Base-by-base conservation (phyloP, 331 rosid genomes). In the Phaseolus coccineus region DNA sequence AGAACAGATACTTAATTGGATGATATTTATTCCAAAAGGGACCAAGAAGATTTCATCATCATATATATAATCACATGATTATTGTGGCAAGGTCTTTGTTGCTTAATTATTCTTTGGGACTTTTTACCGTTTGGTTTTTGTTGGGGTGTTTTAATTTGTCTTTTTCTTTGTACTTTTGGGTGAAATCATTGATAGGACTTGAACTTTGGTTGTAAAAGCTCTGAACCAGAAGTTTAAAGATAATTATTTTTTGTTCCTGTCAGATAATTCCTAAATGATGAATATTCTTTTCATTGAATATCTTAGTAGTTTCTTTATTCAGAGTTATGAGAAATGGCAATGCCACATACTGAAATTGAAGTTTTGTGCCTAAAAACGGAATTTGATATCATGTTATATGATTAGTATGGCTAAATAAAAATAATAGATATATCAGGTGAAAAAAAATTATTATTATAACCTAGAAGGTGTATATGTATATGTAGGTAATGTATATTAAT, bases 1-100 rank as follows among this genome's bases (percentile, higher is more conserved):
- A 71, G 78, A 25, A 78, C 47, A 79, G 53, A 78, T 69, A 69
- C 70, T 58, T 31, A 19, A 65, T 69, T 70, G 82, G 77, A 70
- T 79, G 47, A 55, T 66, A 64, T 77, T 71, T 52, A 52, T 58
- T 35, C 14, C 13, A 61, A 76, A 57, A 14, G 47, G 63, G 64
- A 48, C 70, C 74, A 62, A 30, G 56, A 70, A 40, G 47, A 71
- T 76, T 68, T 9, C 24, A 75, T 57, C 48, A 28, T 64, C 66
- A 13, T 51, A 33, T 51, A 33, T 51, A n/a, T 52, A 61, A 59
- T 47, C 40, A 64, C 44, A 15, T 66, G 64, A 68, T 59, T 48
- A 75, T 66, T 80, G 56, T 72, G 68, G 4, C 55, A 58, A 69
- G 73, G 8, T 69, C 46, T 68, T 69, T 52, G 44, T 74, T 57